Evolutionary conservation across 306 rosid species (phyloP), one percentile per base, ranked within the genome.

Genomic region (Cicer cuneatum): DNA sequence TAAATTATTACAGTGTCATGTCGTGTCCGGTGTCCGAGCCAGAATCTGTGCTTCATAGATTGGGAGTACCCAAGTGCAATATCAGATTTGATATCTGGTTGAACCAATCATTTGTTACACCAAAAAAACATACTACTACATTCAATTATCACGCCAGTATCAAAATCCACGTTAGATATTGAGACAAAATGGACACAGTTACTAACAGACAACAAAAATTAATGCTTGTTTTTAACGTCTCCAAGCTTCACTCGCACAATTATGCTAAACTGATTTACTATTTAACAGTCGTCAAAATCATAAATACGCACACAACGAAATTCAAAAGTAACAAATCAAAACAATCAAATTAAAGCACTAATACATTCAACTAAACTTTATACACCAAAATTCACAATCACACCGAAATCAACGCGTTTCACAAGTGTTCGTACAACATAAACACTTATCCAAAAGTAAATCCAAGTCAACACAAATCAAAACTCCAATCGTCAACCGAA

Each of bases 401-500:
- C 19, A 60, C 38, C 45, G 15, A 49, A 15, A 60, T 7, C 43
- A n/a, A 29, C 16, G 12, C 16, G 29, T 41, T 24, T 19, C 10
- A 39, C 60, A 71, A 51, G 39, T 43, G 3, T 37, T 19, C 7
- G 12, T 63, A 18, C 63, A 13, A 54, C 14, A 1, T 9, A 64
- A 54, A 45, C 53, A 64, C 53, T 35, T 1, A 33, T 8, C 47
- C 37, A 1, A 39, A 45, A 54, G 0, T 2, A 18, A 73, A 69
- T 66, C 73, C 70, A 57, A 64, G 69, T 9, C 7, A 71, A 42
- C 9, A 49, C 33, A 56, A 58, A 81, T 68, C 40, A 41, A 38
- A 77, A 38, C 64, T 46, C 54, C 35, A 59, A 74, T 69, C 39
- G 73, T 13, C 53, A 52, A 52, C n/a, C 51, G 38, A 85, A 78